Base-by-base conservation (phyloP, 75 land plant genomes). In the Picea glauca region DNA sequence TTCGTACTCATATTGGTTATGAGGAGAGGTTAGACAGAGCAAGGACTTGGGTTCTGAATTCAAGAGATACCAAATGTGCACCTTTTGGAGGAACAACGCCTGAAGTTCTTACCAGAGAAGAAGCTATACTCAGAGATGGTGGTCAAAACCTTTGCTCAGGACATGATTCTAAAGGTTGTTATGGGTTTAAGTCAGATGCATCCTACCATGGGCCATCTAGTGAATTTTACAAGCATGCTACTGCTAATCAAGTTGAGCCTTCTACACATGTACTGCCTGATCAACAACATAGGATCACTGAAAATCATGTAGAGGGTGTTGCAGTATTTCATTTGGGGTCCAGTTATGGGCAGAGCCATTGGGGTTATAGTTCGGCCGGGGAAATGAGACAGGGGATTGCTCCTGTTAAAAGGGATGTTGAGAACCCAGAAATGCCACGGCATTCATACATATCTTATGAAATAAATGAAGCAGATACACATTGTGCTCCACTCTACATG, bases 41-140 rank as follows among this genome's bases (percentile, higher is more conserved):
- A 75, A 75, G 76, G 33, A 58, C 32, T 32, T 75, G 76, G 76
- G 76, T 73, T 50, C 54, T 75, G 60, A 30, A 58, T 1, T 57
- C 59, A 13, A 75, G 76, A 58, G 59, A 75, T 30, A 2, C 59
- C 15, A 56, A n/a, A 26, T 23, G 13, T 50, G 21, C 15, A 6
- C 60, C 76, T 75, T 26, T 57, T n/a, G 76, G 9, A 14, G 59
- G 4, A 75, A 58, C 30, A 15, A 5, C 59, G 13, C 23, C 59
- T 54, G 59, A 32, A 23, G 60, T 75, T 54, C 58, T 50, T 12
- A 23, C 75, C 26, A 50, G 15, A 75, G 60, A 56, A 31, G 59
- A 75, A 75, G 38, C 6, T 58, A 31, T 56, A 14, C 5, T 4
- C 14, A 75, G 26, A n/a, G 74, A 70, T 2, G 46, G 50, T 31